Evolutionary conservation across 495 filamentous ascomycete genomes (phyloP).

Genomic region (Xylaria nigripes): DNA sequence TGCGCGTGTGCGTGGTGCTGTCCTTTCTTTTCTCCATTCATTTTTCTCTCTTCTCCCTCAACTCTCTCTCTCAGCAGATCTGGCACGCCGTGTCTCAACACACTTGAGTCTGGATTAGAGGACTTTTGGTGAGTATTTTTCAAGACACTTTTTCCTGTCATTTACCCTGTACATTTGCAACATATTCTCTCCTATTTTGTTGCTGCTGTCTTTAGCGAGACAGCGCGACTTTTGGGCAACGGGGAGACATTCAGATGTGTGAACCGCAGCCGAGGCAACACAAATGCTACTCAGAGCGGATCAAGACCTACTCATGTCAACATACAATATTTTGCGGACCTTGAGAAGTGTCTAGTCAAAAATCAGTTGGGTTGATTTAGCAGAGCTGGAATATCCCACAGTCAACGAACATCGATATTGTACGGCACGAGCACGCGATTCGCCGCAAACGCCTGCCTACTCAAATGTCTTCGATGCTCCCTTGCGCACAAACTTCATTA

Average conservation of each 20-base stretch:
- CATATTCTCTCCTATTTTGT: background rate
- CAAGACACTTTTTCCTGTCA: slow-evolving; percentile 1
- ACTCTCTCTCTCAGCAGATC: slow-evolving; percentile 2
- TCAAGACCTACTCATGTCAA: background rate
- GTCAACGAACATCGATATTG: background rate
- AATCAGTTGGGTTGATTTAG: background rate
- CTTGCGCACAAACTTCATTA: background rate
- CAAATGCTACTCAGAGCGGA: background rate
- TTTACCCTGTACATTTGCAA: background rate
- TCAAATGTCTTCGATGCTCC: background rate
- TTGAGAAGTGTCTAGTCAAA: background rate
- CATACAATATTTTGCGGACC: background rate
- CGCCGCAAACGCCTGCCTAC: slow-evolving; percentile 7
- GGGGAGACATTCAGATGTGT: background rate
- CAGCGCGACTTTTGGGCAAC: slow-evolving; percentile 3
- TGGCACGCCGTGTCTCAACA: slow-evolving; percentile 13
- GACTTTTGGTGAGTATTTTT: slow-evolving; percentile 6
- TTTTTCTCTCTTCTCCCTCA: slow-evolving; percentile 10
- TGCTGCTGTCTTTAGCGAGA: slow-evolving; percentile 1
- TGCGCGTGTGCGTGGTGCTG: slow-evolving; percentile 26
- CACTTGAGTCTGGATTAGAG: slow-evolving; percentile 8
- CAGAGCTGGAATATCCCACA: background rate
- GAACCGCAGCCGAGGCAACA: slow-evolving; percentile 3
- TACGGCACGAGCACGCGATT: slow-evolving; percentile 2
- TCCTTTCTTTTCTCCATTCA: slow-evolving; percentile 22